Conservation (phyloP, 169 alveolate genomes). For the Plasmodium chabaudi region DNA sequence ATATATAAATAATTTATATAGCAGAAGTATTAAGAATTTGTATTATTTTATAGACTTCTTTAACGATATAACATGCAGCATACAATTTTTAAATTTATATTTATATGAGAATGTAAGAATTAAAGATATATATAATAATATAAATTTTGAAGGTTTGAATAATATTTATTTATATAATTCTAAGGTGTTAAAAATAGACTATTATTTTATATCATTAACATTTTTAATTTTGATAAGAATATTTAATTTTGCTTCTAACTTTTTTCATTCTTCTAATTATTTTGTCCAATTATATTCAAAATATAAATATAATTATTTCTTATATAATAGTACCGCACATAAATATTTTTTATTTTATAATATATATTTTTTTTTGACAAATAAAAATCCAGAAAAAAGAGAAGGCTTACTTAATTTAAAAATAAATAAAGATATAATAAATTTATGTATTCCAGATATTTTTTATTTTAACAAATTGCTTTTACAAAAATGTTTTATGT, state of each 20-base stretch:
- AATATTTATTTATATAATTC: slow-evolving; percentile 50
- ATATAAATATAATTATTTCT: slow-evolving; percentile 59
- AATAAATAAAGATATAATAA: slow-evolving; percentile 6
- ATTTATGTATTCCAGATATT: slow-evolving; percentile 21
- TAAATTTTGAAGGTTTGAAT: slow-evolving; percentile 29
- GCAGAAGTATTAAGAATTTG: slow-evolving; percentile 25
- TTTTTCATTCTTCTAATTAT: slow-evolving; percentile 41
- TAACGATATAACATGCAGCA: slow-evolving; percentile 27
- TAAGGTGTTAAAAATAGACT: slow-evolving; percentile 25
- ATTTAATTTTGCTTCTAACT: slow-evolving; percentile 23
- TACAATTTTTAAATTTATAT: slow-evolving; percentile 30
- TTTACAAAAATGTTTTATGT: slow-evolving; percentile 53
- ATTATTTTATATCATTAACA: slow-evolving; percentile 32
- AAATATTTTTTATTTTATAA: slow-evolving; percentile 47
- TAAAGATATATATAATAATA: slow-evolving; percentile 20
- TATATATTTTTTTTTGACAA: slow-evolving; percentile 13
- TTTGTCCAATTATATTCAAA: slow-evolving; percentile 24
- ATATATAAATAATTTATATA: slow-evolving; percentile 7
- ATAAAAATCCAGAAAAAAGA: background rate
- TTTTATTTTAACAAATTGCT: slow-evolving; percentile 32
- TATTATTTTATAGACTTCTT: slow-evolving; percentile 31
- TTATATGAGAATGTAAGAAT: slow-evolving; percentile 21
- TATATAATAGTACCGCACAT: slow-evolving; percentile 8
- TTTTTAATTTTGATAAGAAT: slow-evolving; percentile 17
- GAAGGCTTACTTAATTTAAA: background rate